A percentile compares a stretch with the other conserved stretches of the same genome.
Evolutionary conservation across 495 filamentous ascomycete genomes (phyloP).

Genomic region (Apodospora peruviana): DNA sequence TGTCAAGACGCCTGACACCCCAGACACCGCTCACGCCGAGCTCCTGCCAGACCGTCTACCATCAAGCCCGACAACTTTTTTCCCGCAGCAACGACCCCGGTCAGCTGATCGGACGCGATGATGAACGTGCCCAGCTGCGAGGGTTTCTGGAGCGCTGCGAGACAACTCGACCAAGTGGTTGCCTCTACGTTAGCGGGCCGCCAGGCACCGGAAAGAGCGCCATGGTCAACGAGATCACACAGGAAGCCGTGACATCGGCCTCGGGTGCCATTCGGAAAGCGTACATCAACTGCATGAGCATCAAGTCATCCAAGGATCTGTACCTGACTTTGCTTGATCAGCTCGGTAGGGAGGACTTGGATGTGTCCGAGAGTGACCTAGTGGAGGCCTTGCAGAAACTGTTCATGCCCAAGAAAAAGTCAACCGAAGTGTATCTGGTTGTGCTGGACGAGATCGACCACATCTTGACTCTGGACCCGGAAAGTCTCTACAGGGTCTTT

Average conservation of each 20-base stretch:
- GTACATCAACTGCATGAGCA: slow-evolving; percentile 94
- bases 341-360: slow-evolving; percentile 27
- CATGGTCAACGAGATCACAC: slow-evolving; percentile 73
- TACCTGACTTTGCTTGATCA: slow-evolving; percentile 65
- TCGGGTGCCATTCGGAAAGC: slow-evolving; percentile 51
- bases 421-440: slow-evolving; percentile 60
- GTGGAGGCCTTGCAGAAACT: slow-evolving; percentile 56
- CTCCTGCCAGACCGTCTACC: slow-evolving; percentile 67
- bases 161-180: slow-evolving; percentile 60
- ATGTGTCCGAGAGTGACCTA: slow-evolving; percentile 46
- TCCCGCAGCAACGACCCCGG: slow-evolving; percentile 69
- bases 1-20: slow-evolving; percentile 49
- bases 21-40: slow-evolving; percentile 60
- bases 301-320: slow-evolving; percentile 76
- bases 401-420: slow-evolving; percentile 57
- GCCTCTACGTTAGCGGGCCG: slow-evolving; percentile 91
- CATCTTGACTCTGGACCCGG: slow-evolving; percentile 77
- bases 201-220: slow-evolving; percentile 97
- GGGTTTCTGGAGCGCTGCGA: slow-evolving; percentile 64
- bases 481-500: slow-evolving; percentile 84
- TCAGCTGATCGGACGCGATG: slow-evolving; percentile 74
- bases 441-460: slow-evolving; percentile 94
- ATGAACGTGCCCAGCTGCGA: slow-evolving; percentile 65
- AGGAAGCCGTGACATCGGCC: slow-evolving; percentile 44
- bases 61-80: slow-evolving; percentile 81